These are phyloP conservation scores for Diplodia seriata DNA, from an alignment of 2,329 filamentous ascomycete genomes.

Conservation along the genomic window DNA sequence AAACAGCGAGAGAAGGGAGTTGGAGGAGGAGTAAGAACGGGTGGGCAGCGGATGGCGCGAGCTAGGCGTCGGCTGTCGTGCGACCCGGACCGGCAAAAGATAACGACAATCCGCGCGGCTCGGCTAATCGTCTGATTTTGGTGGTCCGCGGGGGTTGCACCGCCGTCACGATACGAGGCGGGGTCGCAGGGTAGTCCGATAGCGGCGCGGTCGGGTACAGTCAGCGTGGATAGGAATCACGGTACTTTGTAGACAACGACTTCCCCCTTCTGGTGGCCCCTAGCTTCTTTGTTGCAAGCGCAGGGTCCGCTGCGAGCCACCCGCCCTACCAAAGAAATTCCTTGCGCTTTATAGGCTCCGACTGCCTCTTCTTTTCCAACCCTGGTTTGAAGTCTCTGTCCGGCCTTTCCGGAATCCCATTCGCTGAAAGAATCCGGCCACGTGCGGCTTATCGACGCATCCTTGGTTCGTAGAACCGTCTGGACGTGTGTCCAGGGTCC, in stretches of 20 bases:
- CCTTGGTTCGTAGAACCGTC: too few relatives aligned
- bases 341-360: too few relatives aligned
- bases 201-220: not conserved
- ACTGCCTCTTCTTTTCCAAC: too few relatives aligned
- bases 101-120: slow-evolving; percentile 5
- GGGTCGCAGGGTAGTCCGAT: slow-evolving; percentile 8
- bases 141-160: not conserved
- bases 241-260: not conserved
- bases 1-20: slow-evolving; percentile 8
- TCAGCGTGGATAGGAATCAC: too few relatives aligned
- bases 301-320: not conserved
- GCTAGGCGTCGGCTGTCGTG: slow-evolving; percentile 17
- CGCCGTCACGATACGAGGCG: not conserved
- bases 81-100: slow-evolving; percentile 22
- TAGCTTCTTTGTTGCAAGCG: not conserved
- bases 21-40: not conserved
- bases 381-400: too few relatives aligned
- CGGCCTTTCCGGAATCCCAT: too few relatives aligned
- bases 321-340: not conserved
- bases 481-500: too few relatives aligned
- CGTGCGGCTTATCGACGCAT: too few relatives aligned
- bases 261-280: slow-evolving; percentile 8
- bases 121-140: slow-evolving; percentile 9
- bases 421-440: too few relatives aligned
- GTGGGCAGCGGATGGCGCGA: slow-evolving; percentile 15